Evolutionary conservation across 2,329 filamentous ascomycete genomes (phyloP), one percentile per base, ranked within the genome.

Genomic region (Cladosporium sp.): DNA sequence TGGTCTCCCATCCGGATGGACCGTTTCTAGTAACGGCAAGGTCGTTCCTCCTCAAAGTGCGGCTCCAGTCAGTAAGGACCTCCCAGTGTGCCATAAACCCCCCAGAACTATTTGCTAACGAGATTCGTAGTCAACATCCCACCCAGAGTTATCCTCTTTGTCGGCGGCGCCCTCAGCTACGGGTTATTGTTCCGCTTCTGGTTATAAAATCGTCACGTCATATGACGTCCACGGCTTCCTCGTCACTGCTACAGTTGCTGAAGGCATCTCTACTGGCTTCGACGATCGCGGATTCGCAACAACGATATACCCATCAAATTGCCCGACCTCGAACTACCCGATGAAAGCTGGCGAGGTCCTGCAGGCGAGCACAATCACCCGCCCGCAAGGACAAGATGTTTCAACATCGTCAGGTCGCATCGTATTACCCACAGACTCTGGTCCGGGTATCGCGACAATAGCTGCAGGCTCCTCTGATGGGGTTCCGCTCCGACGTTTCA

Each of bases 1-100:
- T 45, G 81, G 83, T 61, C 83, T 96, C 59, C 91, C 92, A 39
- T 83, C 80, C 66, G 90, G 89, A 59, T 96, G 90, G 90, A 82
- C 86, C 60, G 89, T 94, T 58, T 90, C 86, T 51, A 79, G 85
- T 61, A 83, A 85, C 65, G 90, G 90, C 70, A 93, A 92, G 78
- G 85, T 94, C 67, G 80, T 91, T 68, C 89, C 89, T 69, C 82
- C 85, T 64, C 83, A 81, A 74, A 48, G 48, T 37, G 83, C 84
- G 76, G 84, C 83, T 68, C 79, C 81, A 77, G 82, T 85, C 77
- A 83, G 83, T 86, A 83, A 82, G 84, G 34, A 49, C 35, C 28
- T 32, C 37, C 25, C 36, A 60, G 72, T 61, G 64, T 73, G 68
- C 66, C 61, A 71, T 65, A 47, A 32, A 40, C 10, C 25, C 17